These are phyloP conservation scores for Chimonanthus salicifolius DNA, from an alignment of 164 flowering plant species.

Conservation along the genomic window DNA sequence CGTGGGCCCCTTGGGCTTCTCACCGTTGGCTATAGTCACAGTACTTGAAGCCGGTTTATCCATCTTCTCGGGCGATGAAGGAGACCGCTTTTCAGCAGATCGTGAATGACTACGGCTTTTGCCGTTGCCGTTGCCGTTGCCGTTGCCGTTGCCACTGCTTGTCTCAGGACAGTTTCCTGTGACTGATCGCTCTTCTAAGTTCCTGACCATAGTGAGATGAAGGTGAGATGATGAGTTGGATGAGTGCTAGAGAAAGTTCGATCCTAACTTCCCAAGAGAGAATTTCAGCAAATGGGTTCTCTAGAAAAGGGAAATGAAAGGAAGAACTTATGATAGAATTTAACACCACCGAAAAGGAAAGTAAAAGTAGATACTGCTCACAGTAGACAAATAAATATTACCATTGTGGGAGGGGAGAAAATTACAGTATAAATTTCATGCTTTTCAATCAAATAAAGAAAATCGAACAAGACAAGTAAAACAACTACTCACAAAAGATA, in stretches of 20 bases:
- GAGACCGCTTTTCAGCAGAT: conserved; percentile 18
- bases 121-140: conserved; percentile 9
- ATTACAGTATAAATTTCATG: neutral
- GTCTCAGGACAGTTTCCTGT: conserved; percentile 17
- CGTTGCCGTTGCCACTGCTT: conserved; percentile 11
- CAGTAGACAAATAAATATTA: neutral
- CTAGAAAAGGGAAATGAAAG: neutral
- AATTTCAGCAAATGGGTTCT: neutral
- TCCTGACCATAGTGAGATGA: conserved; percentile 16
- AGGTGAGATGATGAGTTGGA: neutral
- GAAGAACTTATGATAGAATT: neutral
- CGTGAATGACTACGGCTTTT: conserved; percentile 12
- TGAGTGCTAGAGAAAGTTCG: neutral
- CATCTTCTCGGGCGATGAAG: conserved; percentile 20
- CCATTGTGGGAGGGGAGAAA: conserved; percentile 3
- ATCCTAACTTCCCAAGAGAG: neutral
- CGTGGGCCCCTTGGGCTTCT: conserved; percentile 11
- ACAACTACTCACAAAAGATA: neutral
- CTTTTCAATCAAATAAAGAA: neutral
- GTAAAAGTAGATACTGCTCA: neutral
- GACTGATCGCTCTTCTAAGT: conserved; percentile 21
- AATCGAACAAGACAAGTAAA: conserved; percentile 2
- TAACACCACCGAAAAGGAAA: neutral
- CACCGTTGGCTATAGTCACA: neutral
- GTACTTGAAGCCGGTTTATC: neutral